phyloP scores from a whole-genome alignment of 2,329 filamentous ascomycete species.

The Cercospora sojina region DNA sequence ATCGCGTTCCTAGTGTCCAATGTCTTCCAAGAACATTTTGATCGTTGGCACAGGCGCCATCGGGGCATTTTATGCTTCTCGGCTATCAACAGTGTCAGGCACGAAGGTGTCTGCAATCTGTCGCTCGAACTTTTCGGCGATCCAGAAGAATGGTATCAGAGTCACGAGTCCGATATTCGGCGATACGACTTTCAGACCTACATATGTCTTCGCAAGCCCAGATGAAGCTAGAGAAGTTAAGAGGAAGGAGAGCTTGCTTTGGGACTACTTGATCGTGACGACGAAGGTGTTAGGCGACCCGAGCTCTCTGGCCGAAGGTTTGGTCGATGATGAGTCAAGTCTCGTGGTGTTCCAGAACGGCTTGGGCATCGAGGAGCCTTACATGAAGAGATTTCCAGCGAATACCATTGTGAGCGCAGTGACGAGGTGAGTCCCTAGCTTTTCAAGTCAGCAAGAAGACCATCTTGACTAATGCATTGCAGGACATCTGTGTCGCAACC shows the following conservation, averaged over 20 bases:
- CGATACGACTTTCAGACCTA: slow-evolving; percentile 62
- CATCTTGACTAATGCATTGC: not conserved
- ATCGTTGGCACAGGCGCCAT: slow-evolving; percentile 70
- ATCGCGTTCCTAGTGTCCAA: not conserved
- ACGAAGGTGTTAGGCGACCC: slow-evolving; percentile 68
- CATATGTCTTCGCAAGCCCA: slow-evolving; percentile 60
- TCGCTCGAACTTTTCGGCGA: slow-evolving; percentile 68
- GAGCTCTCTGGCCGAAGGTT: slow-evolving; percentile 58
- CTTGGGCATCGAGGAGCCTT: slow-evolving; percentile 68
- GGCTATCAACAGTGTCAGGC: slow-evolving; percentile 54
- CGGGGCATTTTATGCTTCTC: slow-evolving; percentile 69
- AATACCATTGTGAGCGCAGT: slow-evolving; percentile 65
- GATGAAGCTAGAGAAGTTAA: slow-evolving; percentile 52
- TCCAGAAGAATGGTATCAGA: slow-evolving; percentile 60
- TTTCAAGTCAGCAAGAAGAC: not conserved
- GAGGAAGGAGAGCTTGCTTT: slow-evolving; percentile 36
- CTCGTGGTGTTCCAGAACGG: slow-evolving; percentile 71
- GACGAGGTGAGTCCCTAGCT: slow-evolving; percentile 41
- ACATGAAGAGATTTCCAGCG: slow-evolving; percentile 59
- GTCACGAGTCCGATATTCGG: slow-evolving; percentile 66
- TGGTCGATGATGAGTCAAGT: slow-evolving; percentile 55
- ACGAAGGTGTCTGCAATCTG: slow-evolving; percentile 68
- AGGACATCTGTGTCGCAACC: slow-evolving; percentile 67
- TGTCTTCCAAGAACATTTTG: slow-evolving; percentile 53
- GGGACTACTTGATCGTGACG: slow-evolving; percentile 68